Evolutionary conservation across 345 rosid genomes (phyloP), one percentile per base, ranked within the genome.

Genomic region (Eucalyptus urophylla): DNA sequence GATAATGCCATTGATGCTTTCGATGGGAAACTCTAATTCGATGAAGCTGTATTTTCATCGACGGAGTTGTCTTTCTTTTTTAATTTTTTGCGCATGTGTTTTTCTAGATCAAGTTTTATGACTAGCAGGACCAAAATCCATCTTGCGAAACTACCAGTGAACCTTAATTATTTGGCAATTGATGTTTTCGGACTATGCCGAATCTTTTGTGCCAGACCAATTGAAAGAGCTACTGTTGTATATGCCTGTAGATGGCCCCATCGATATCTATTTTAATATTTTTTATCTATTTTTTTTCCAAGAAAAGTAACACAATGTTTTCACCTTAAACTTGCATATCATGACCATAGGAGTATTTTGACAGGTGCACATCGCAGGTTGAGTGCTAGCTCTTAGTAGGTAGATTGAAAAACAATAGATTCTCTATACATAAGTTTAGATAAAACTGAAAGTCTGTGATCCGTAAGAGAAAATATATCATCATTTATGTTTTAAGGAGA

Each of bases 41-140:
- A 62, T 62, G 9, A 29, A 29, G 17, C 1, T 29, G 72, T 7
- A 29, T 62, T 62, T 0, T 62, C 33, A 62, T 62, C 5, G 19
- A 62, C 5, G 1, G 37, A 29, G 16, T 60, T 60, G 16, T 25
- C 31, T 27, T 60, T 29, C 54, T 16, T 15, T 16, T 51, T 51
- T 6, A 0, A 16, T n/a, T 16, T 2, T 50, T 58, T 50, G 27
- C 9, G 11, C 25, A 1, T 24, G 27, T 9, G 6, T 24, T 10
- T 10, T 56, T 24, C 0, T 56, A 4, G 6, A 58, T 56, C 1
- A 56, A 56, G 27, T 24, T 56, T 24, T 56, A 56, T 22, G 62
- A 56, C 12, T 56, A 22, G 62, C 13, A 22, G 6, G 62, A 56
- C 27, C 62, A 24, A 56, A 50, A 56, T 56, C 62, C 62, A 56